Percentiles rank a stretch among this genome's conserved stretches.
phyloP scores from a whole-genome alignment of 176 grass and related monocot genomes.

The Aegilops sharonensis region DNA sequence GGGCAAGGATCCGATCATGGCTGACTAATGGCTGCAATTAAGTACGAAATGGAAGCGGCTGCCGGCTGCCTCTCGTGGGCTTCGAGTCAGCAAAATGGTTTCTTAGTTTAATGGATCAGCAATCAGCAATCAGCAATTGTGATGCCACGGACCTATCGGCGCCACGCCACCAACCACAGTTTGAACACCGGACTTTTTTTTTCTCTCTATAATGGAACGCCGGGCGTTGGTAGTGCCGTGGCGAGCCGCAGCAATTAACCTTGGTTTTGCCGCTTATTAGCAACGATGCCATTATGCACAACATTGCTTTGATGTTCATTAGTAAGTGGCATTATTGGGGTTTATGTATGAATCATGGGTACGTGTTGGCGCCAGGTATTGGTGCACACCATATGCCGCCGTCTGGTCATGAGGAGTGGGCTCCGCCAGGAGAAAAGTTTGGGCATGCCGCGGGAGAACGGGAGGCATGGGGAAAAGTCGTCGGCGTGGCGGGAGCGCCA shows the following conservation, averaged over 20 bases:
- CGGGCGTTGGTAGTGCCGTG: background rate
- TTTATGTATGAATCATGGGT: background rate
- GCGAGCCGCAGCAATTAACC: background rate
- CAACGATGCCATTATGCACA: background rate
- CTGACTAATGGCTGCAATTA: constrained; percentile 18
- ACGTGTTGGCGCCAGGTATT: too few species aligned
- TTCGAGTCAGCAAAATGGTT: constrained; percentile 50
- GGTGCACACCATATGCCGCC: background rate
- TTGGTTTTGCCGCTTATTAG: background rate
- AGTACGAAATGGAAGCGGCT: constrained; percentile 33
- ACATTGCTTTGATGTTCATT: too few species aligned
- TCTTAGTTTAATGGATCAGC: constrained; percentile 6
- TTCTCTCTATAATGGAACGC: background rate
- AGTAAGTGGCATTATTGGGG: background rate
- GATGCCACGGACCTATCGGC: background rate
- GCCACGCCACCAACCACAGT: constrained; percentile 49
- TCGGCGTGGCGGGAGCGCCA: constrained; percentile 26
- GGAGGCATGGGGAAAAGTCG: constrained; percentile 7
- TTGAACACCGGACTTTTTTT: background rate
- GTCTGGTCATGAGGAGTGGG: background rate
- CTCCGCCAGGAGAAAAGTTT: background rate
- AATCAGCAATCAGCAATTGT: constrained; percentile 10
- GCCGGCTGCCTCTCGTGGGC: constrained; percentile 20
- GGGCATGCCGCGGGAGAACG: constrained; percentile 15
- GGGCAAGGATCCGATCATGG: constrained; percentile 45